Percentiles rank a stretch among this genome's conserved stretches.
Conservation (phyloP, 345 rosid genomes). For the Atalantia buxifolia region DNA sequence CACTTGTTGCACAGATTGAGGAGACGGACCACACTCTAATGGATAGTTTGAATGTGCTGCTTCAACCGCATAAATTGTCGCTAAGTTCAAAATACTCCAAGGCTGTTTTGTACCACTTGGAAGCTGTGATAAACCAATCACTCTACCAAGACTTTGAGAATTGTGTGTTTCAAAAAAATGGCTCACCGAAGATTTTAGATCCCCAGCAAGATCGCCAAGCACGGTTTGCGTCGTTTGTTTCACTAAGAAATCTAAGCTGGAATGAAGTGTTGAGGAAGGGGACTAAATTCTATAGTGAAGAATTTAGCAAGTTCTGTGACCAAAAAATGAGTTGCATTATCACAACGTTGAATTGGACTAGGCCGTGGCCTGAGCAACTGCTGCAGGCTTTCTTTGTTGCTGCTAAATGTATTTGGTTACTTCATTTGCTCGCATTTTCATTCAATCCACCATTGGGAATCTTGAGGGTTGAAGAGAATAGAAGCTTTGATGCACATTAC, state of each 20-base stretch:
- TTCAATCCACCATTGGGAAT: conserved; percentile 70
- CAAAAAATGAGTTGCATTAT: conserved; percentile 93
- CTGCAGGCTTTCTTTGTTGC: conserved; percentile 89
- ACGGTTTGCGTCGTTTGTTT: conserved; percentile 70
- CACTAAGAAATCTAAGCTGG: conserved; percentile 89
- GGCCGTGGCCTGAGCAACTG: conserved; percentile 90
- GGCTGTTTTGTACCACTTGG: conserved; percentile 69
- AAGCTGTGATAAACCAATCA: conserved; percentile 73
- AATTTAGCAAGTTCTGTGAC: conserved; percentile 93
- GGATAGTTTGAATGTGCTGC: conserved; percentile 58
- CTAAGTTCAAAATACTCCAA: conserved; percentile 63
- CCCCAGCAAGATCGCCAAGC: conserved; percentile 74
- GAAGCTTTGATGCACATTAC: conserved; percentile 60
- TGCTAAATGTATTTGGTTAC: conserved; percentile 90
- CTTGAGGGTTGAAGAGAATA: conserved; percentile 77
- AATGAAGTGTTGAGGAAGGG: conserved; percentile 88
- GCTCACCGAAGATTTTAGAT: conserved; percentile 68
- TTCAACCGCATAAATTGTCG: conserved; percentile 63
- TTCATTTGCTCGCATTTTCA: conserved; percentile 94
- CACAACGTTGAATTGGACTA: conserved; percentile 70
- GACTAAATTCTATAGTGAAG: conserved; percentile 89
- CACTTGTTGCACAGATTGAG: conserved; percentile 62
- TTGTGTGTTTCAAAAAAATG: conserved; percentile 69
- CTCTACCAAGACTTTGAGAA: conserved; percentile 94
- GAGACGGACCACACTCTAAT: conserved; percentile 55